Percentiles rank a stretch among this genome's conserved stretches.
Conservation (phyloP, 352 stramenopile species). For the Phytophthora capsici region DNA sequence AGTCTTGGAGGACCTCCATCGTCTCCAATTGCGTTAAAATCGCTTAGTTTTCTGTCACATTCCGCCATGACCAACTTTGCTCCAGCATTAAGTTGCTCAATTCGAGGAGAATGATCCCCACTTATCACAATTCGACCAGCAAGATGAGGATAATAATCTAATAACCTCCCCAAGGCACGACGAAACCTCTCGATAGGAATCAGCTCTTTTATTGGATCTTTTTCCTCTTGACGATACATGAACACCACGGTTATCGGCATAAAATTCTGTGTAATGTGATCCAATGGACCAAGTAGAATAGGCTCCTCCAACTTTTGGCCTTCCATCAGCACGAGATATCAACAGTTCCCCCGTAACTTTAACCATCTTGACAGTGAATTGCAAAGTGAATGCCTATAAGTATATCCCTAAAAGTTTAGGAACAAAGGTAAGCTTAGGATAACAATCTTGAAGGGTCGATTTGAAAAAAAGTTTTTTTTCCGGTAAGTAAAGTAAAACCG, state of each 20-base stretch:
- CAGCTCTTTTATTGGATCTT: background rate
- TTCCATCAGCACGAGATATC: conserved; percentile 8
- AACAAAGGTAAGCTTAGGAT: no score
- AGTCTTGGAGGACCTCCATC: conserved; percentile 23
- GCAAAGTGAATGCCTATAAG: conserved; percentile 3
- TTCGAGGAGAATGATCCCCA: conserved; percentile 9
- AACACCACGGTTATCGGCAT: conserved; percentile 28
- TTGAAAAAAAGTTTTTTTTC: no score
- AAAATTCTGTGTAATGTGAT: conserved; percentile 24
- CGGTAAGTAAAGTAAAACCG: background rate
- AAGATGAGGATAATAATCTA: conserved; percentile 27
- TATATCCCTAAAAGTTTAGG: no score
- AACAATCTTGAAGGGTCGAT: conserved; percentile 1
- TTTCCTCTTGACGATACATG: conserved; percentile 10
- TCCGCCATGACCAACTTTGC: conserved; percentile 10
- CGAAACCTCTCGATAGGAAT: conserved; percentile 10
- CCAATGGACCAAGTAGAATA: conserved; percentile 26
- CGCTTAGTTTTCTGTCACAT: conserved; percentile 10
- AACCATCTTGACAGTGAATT: conserved; percentile 1
- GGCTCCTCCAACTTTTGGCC: conserved; percentile 4
- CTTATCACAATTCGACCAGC: conserved; percentile 16
- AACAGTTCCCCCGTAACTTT: background rate
- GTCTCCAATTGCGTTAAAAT: conserved; percentile 11
- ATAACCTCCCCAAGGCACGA: conserved; percentile 1
- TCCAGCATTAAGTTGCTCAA: conserved; percentile 17